Conservation (phyloP, 495 filamentous ascomycete genomes). For the Neurospora sp. region DNA sequence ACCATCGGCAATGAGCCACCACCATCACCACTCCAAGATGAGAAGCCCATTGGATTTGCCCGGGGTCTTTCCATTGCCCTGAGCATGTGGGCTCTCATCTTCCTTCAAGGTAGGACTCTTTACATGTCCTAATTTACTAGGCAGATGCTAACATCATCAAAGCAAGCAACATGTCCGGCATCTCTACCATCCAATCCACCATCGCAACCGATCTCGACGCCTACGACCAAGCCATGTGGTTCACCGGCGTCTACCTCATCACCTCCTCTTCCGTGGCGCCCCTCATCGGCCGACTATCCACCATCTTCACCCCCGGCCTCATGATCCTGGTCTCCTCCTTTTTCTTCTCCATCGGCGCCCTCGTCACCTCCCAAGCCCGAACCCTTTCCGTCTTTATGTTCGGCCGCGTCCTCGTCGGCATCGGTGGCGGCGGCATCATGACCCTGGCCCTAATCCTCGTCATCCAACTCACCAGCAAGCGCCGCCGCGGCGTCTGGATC, state of each 20-base stretch:
- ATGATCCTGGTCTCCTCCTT: slow-evolving; percentile 48
- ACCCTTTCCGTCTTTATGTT: slow-evolving; percentile 52
- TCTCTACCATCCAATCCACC: slow-evolving; percentile 60
- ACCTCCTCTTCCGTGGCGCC: slow-evolving; percentile 58
- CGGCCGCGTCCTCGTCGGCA: slow-evolving; percentile 53
- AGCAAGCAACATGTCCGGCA: slow-evolving; percentile 67
- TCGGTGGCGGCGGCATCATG: slow-evolving; percentile 57
- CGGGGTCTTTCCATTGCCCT: slow-evolving; percentile 23
- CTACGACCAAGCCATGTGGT: slow-evolving; percentile 62
- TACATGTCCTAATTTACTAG: background rate
- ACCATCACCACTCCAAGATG: background rate
- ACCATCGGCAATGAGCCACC: slow-evolving; percentile 11
- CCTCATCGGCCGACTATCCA: slow-evolving; percentile 53
- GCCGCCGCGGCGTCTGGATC: slow-evolving; percentile 57
- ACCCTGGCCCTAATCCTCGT: slow-evolving; percentile 59
- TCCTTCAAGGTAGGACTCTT: slow-evolving; percentile 27
- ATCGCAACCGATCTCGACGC: slow-evolving; percentile 65
- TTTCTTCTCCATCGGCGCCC: slow-evolving; percentile 49
- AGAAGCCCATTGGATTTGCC: slow-evolving; percentile 9
- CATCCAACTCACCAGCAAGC: slow-evolving; percentile 53
- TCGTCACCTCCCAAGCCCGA: slow-evolving; percentile 50
- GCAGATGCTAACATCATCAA: background rate
- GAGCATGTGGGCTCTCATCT: slow-evolving; percentile 36
- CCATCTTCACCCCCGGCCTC: slow-evolving; percentile 54
- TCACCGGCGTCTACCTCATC: slow-evolving; percentile 65